phyloP scores from a whole-genome alignment of 352 stramenopile species.

The Phytophthora hibernalis region DNA sequence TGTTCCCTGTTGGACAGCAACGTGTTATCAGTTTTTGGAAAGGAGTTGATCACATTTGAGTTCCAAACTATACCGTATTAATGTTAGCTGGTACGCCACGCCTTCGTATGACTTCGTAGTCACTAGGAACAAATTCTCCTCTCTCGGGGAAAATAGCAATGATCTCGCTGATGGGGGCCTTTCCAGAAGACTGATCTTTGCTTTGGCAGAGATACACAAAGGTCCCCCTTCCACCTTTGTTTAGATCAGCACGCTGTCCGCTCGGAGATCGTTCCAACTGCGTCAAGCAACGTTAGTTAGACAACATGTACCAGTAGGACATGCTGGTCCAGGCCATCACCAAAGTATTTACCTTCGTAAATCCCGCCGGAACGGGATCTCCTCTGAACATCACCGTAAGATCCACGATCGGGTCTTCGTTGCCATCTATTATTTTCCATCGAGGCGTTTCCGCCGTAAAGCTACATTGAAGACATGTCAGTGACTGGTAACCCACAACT shows the following conservation, averaged over 20 bases:
- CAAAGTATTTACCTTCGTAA: conserved; percentile 61
- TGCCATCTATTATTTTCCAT: conserved; percentile 58
- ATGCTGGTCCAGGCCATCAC: too few relatives aligned
- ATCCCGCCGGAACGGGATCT: conserved; percentile 72
- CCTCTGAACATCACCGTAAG: conserved; percentile 83
- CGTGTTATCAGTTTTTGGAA: neutral
- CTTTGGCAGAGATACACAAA: conserved; percentile 82
- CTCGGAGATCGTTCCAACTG: conserved; percentile 81
- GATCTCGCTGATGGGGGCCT: conserved; percentile 81
- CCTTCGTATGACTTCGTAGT: conserved; percentile 79
- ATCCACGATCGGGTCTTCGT: conserved; percentile 69
- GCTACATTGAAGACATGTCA: conserved; percentile 13
- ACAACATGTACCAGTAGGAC: neutral
- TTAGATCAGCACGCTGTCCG: conserved; percentile 80
- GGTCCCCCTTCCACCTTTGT: conserved; percentile 78
- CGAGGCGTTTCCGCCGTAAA: conserved; percentile 23
- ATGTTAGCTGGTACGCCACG: conserved; percentile 71
- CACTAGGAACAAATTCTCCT: conserved; percentile 75
- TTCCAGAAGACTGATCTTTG: conserved; percentile 52
- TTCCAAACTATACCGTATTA: conserved; percentile 56
- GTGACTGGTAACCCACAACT: neutral
- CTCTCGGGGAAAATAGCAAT: conserved; percentile 78
- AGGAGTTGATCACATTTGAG: neutral
- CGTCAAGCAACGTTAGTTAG: neutral
- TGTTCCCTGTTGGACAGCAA: conserved; percentile 52